Evolutionary conservation across 2,329 filamentous ascomycete genomes (phyloP).

Genomic region (Pezicula carpinea): DNA sequence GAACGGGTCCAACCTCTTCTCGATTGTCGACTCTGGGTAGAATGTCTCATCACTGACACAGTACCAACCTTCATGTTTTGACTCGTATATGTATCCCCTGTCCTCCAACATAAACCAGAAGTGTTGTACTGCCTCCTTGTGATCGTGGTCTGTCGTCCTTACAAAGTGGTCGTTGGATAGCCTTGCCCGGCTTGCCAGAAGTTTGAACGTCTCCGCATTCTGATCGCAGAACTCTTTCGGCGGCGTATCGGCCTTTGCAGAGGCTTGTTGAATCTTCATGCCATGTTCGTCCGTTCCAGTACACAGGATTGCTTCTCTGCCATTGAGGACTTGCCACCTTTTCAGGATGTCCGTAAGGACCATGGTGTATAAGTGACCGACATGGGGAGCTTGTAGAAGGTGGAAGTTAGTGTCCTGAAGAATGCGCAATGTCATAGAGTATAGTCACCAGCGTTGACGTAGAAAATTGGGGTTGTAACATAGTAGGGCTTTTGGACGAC

Average conservation of each 20-base stretch:
- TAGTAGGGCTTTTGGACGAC: constrained; percentile 76
- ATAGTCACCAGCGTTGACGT: constrained; percentile 81
- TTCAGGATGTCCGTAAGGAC: constrained; percentile 88
- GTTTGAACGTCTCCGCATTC: constrained; percentile 74
- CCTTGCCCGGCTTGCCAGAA: constrained; percentile 64
- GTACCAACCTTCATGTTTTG: constrained; percentile 92
- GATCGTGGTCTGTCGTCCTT: constrained; percentile 79
- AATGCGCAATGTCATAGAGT: constrained; percentile 1
- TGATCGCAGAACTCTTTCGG: constrained; percentile 86
- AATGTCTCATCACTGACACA: constrained; percentile 95
- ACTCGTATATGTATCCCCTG: constrained; percentile 74
- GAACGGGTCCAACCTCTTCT: constrained; percentile 68
- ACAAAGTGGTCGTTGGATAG: constrained; percentile 84
- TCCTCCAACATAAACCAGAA: constrained; percentile 82
- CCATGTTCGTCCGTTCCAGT: constrained; percentile 98
- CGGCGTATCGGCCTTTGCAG: constrained; percentile 62
- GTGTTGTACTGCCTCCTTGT: constrained; percentile 79
- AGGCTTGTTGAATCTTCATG: constrained; percentile 92
- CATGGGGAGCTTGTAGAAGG: constrained; percentile 66
- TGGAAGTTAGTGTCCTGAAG: constrained; percentile 14
- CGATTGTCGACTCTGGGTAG: constrained; percentile 74
- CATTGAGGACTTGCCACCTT: constrained; percentile 78
- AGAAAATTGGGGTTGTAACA: constrained; percentile 95
- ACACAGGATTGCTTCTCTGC: constrained; percentile 66
- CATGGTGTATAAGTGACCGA: constrained; percentile 93